Base-by-base conservation (phyloP, 192 early-diverging fungal species). In the Coemansia sp. region DNA sequence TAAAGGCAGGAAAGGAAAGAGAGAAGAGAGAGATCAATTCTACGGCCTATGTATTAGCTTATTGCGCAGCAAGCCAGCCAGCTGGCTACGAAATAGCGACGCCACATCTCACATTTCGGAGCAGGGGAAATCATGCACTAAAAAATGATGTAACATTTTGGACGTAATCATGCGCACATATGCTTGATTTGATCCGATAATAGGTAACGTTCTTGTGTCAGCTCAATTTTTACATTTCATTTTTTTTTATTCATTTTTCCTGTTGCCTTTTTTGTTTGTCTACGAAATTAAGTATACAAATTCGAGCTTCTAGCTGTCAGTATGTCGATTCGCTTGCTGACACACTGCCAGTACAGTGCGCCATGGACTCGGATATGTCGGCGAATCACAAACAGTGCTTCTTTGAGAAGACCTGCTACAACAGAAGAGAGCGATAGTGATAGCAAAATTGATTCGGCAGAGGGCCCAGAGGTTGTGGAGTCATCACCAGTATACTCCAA, bases 401-500 rank as follows among this genome's bases (percentile, higher is more conserved):
- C 55, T 14, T 17, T 17, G 14, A 29, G 15, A 31, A 15, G 29
- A 10, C 55, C 55, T 6, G 29, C 31, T 32, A 34, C 55, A 34
- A 31, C 55, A 4, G 55, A 58, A 5, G 29, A 58, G 31, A 17
- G 15, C 31, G 55, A 58, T 7, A 17, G 29, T 17, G 32, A 15
- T 27, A 15, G n/a, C 29, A 32, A 72, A 17, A 5, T 29, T 23
- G 61, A 21, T 34, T 8, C 41, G 2, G 37, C 48, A 58, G 74
- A 73, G 3, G 27, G 51, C 10, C 61, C 55, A 27, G 39, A 58
- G 14, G 55, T 58, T 12, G 55, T 58, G n/a, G 27, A 58, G 29
- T 34, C 65, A 2, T 23, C 75, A 11, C 80, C 80, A 0, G 68
- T 82, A 25, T 82, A 82, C 29, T 62, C 80, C 21, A 70, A 64